A percentile compares a stretch with the other conserved stretches of the same genome.
Evolutionary conservation across 345 rosid genomes (phyloP).

Genomic region (Erodium maritimum): DNA sequence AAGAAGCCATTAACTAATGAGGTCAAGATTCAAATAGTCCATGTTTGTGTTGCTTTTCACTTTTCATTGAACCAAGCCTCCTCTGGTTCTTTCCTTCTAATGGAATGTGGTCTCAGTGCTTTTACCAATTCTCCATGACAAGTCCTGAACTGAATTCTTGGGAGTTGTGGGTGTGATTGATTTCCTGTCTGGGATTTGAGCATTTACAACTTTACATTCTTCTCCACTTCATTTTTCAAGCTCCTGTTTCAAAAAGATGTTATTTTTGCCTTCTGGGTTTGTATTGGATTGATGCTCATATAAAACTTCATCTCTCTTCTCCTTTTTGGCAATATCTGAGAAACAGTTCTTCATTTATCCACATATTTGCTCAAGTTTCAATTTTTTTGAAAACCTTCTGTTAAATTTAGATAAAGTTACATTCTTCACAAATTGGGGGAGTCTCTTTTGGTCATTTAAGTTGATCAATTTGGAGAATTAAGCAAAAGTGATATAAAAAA

Average conservation of each 20-base stretch:
- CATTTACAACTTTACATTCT: too few relatives aligned
- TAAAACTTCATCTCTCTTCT: too few relatives aligned
- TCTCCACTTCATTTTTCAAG: not conserved
- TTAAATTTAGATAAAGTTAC: too few relatives aligned
- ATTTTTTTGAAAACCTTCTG: not conserved
- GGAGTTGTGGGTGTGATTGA: too few relatives aligned
- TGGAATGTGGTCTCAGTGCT: too few relatives aligned
- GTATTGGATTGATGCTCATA: not conserved
- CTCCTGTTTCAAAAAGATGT: not conserved
- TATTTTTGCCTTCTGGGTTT: not conserved
- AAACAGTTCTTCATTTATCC: not conserved
- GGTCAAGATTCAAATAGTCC: constrained; percentile 6
- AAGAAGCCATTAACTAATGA: too few relatives aligned
- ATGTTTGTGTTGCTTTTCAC: constrained; percentile 5
- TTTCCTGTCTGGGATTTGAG: too few relatives aligned
- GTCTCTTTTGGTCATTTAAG: too few relatives aligned
- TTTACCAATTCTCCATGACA: too few relatives aligned
- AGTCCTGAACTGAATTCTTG: too few relatives aligned
- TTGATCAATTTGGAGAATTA: constrained; percentile 7
- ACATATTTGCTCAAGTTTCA: not conserved
- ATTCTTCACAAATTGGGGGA: not conserved
- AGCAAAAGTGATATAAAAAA: not conserved
- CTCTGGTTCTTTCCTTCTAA: not conserved
- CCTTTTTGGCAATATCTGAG: not conserved
- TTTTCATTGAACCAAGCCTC: not conserved